Conservation (phyloP, 1,139 yeast genomes). For the Geotrichum armillariae region DNA sequence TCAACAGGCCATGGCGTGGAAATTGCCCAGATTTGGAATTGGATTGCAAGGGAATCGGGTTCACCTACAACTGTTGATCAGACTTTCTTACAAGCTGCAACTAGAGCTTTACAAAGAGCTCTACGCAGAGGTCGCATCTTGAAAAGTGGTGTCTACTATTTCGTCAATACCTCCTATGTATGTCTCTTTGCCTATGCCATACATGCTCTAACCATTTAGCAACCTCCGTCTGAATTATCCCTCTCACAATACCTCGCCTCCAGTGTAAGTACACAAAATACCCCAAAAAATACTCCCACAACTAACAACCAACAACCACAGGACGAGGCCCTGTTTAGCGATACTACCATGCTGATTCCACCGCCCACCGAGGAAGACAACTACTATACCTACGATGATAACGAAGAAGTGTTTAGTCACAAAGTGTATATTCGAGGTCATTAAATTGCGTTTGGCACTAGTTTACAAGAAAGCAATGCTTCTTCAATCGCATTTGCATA, state of each 20-base stretch:
- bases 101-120: conserved; percentile 41
- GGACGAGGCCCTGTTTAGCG: conserved; percentile 41
- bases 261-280: conserved; percentile 13
- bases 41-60: conserved; percentile 37
- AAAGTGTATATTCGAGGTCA: conserved; percentile 24
- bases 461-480: conserved; percentile 13
- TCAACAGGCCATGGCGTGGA: conserved; percentile 39
- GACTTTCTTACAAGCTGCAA: conserved; percentile 39
- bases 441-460: conserved; percentile 16
- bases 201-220: conserved; percentile 26
- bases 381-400: conserved; percentile 37
- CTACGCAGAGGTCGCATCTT: conserved; percentile 39
- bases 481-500: conserved; percentile 29
- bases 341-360: conserved; percentile 39
- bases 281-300: too few species aligned
- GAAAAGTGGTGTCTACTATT: conserved; percentile 36
- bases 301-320: too few species aligned
- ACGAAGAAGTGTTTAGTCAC: conserved; percentile 38
- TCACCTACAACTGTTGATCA: conserved; percentile 37
- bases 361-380: conserved; percentile 38
- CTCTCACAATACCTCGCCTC: conserved; percentile 40
- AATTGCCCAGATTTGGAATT: conserved; percentile 38
- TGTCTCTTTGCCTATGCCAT: not conserved
- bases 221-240: conserved; percentile 41
- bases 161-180: conserved; percentile 33